phyloP scores from a whole-genome alignment of 2,329 filamentous ascomycete species.

The Pseudogymnoascus destructans region DNA sequence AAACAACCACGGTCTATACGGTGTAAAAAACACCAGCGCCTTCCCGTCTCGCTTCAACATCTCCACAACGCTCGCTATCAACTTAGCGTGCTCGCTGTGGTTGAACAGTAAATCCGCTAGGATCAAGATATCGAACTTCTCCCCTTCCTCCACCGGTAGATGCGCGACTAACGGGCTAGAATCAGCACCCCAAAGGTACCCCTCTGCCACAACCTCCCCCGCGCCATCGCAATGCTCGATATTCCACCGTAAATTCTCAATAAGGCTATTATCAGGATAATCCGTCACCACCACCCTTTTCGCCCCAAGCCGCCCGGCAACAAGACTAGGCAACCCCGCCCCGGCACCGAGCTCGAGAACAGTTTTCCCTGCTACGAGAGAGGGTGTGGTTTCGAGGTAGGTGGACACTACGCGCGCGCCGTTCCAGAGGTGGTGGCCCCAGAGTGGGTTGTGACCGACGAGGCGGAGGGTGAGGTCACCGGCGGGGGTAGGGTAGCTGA shows the following conservation, averaged over 20 bases:
- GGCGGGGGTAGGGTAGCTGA: slow-evolving; percentile 55
- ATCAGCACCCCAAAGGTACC: slow-evolving; percentile 74
- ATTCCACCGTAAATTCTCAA: slow-evolving; percentile 68
- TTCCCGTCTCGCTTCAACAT: slow-evolving; percentile 38
- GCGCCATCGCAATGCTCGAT: slow-evolving; percentile 33
- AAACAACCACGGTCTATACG: slow-evolving; percentile 81
- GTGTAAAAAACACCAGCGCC: slow-evolving; percentile 86
- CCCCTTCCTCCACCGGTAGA: slow-evolving; percentile 30
- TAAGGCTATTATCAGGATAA: slow-evolving; percentile 74
- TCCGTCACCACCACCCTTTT: slow-evolving; percentile 66
- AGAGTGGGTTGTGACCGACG: slow-evolving; percentile 76
- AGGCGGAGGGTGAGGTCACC: slow-evolving; percentile 54
- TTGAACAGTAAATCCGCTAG: slow-evolving; percentile 86
- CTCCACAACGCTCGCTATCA: slow-evolving; percentile 57
- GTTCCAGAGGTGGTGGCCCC: slow-evolving; percentile 89
- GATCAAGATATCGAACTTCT: slow-evolving; percentile 66
- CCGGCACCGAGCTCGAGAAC: slow-evolving; percentile 84
- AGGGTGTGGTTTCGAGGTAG: slow-evolving; percentile 61
- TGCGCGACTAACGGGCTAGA: slow-evolving; percentile 43
- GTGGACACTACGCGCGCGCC: slow-evolving; percentile 64
- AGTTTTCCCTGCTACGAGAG: slow-evolving; percentile 50
- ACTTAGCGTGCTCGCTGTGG: slow-evolving; percentile 70
- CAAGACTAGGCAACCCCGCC: slow-evolving; percentile 69
- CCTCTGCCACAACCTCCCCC: slow-evolving; percentile 43
- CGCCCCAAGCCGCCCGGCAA: slow-evolving; percentile 62